phyloP scores from a whole-genome alignment of 331 rosid genomes.

The Malus hybrid region DNA sequence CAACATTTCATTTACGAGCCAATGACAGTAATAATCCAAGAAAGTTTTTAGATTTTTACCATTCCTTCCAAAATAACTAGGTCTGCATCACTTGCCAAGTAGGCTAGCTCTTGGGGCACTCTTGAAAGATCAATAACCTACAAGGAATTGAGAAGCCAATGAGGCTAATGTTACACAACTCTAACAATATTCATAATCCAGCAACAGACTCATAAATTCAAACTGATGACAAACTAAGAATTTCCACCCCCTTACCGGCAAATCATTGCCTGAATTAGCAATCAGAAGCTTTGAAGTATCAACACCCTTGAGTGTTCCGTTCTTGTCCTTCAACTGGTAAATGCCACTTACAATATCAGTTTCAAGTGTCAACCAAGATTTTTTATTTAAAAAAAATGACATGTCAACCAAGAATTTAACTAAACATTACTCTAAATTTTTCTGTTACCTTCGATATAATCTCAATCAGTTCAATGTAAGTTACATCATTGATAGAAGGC shows the following conservation, averaged over 20 bases:
- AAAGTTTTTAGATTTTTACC: conserved; percentile 42
- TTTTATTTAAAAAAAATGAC: not conserved
- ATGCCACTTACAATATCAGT: conserved; percentile 10
- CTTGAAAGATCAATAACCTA: conserved; percentile 85
- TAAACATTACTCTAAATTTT: not conserved
- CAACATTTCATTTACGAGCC: not conserved
- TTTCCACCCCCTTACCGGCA: conserved; percentile 68
- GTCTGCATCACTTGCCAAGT: conserved; percentile 81
- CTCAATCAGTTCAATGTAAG: conserved; percentile 71
- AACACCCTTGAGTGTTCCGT: conserved; percentile 59
- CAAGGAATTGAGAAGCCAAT: conserved; percentile 16
- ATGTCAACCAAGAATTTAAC: conserved; percentile 17
- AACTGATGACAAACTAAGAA: not conserved
- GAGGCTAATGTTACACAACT: not conserved
- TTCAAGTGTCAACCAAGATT: not conserved
- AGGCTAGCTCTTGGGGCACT: conserved; percentile 82
- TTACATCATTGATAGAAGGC: conserved; percentile 89
- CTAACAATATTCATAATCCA: not conserved
- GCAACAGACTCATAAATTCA: not conserved
- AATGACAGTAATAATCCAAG: not conserved
- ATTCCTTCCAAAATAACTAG: conserved; percentile 89
- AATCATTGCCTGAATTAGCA: conserved; percentile 89
- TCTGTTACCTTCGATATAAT: conserved; percentile 62
- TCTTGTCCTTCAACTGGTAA: conserved; percentile 73
- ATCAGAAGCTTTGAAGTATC: conserved; percentile 66